Conservation (phyloP, 306 rosid species). For the Begonia peltatifolia region DNA sequence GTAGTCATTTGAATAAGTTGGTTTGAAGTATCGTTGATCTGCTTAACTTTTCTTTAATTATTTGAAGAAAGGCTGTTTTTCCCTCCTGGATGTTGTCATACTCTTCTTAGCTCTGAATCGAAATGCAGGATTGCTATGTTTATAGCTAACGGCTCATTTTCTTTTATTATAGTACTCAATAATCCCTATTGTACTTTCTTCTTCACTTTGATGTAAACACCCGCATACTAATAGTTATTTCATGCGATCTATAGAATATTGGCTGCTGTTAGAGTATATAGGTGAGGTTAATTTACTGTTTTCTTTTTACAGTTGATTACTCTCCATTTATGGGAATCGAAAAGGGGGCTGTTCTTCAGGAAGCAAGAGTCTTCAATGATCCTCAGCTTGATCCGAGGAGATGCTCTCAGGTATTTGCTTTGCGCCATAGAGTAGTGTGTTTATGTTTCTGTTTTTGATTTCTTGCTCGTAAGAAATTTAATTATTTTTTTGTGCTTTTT, state of each 20-base stretch:
- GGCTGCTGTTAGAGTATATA: neutral
- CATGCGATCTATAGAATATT: too few relatives aligned
- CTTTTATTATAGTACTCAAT: too few relatives aligned
- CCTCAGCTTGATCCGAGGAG: slow-evolving; percentile 92
- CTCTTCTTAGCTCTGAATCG: slow-evolving; percentile 1
- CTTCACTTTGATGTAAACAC: too few relatives aligned
- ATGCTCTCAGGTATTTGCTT: slow-evolving; percentile 73
- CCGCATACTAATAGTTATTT: too few relatives aligned
- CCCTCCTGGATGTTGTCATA: slow-evolving; percentile 3
- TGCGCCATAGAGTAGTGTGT: too few relatives aligned
- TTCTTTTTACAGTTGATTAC: slow-evolving; percentile 49
- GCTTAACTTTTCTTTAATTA: too few relatives aligned
- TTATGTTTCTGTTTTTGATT: too few relatives aligned
- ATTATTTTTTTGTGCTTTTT: slow-evolving; percentile 4
- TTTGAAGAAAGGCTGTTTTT: too few relatives aligned
- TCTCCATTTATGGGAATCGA: slow-evolving; percentile 92
- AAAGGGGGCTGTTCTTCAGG: slow-evolving; percentile 97
- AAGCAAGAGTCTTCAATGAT: slow-evolving; percentile 95
- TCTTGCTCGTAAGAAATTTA: slow-evolving; percentile 1
- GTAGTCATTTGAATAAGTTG: too few relatives aligned
- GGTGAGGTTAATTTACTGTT: slow-evolving; percentile 11
- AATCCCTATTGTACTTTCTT: too few relatives aligned
- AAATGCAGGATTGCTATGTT: slow-evolving; percentile 16
- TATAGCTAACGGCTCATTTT: neutral
- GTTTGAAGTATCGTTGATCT: too few relatives aligned